Conservation (phyloP, 2,329 filamentous ascomycete species). For the Botryotinia narcissicola region DNA sequence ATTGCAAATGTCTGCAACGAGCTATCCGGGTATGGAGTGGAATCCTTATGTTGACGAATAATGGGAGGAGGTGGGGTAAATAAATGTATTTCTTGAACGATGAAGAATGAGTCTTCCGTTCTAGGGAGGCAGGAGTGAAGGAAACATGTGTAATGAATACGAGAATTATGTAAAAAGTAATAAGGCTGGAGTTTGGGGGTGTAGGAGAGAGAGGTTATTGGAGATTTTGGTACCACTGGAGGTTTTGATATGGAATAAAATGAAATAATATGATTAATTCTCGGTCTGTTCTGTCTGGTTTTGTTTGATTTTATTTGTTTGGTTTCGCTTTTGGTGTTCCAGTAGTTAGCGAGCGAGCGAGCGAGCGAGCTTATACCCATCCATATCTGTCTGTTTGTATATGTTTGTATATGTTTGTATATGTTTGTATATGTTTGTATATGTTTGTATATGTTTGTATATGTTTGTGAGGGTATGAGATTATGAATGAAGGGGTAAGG, state of each 20-base stretch:
- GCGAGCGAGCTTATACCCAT: not conserved
- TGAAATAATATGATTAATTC: not conserved
- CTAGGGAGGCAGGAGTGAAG: no score
- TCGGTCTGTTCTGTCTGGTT: not conserved
- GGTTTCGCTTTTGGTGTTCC: not conserved
- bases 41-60: slow-evolving; percentile 12
- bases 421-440: not conserved
- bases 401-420: not conserved
- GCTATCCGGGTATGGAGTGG: slow-evolving; percentile 69
- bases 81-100: not conserved
- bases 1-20: slow-evolving; percentile 63
- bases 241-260: not conserved
- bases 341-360: not conserved
- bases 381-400: not conserved
- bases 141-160: not conserved
- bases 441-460: not conserved
- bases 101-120: no score
- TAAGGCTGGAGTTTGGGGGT: not conserved
- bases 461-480: not conserved
- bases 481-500: not conserved
- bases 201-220: no score
- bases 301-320: not conserved
- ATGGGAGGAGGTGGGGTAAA: not conserved
- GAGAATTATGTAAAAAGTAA: no score
- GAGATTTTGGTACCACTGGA: not conserved